These are phyloP conservation scores for Dittrichia graveolens DNA, from an alignment of 129 eudicot genomes.

Conservation along the genomic window DNA sequence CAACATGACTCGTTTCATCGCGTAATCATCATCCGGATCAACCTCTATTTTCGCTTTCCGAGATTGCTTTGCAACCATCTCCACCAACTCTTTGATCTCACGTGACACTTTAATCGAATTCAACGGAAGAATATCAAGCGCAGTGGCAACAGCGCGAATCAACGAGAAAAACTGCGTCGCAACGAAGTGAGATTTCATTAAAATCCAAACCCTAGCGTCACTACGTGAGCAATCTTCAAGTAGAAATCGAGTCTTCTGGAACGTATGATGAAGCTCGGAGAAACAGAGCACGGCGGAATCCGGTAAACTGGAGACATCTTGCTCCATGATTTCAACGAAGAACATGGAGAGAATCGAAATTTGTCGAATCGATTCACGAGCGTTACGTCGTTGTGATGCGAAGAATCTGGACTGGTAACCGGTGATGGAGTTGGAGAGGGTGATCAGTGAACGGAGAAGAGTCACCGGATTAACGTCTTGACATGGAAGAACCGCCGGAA, in stretches of 20 bases:
- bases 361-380: conserved; percentile 64
- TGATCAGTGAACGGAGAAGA: conserved; percentile 62
- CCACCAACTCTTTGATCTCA: conserved; percentile 65
- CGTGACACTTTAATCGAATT: conserved; percentile 29
- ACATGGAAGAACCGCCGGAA: conserved; percentile 82
- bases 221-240: conserved; percentile 62
- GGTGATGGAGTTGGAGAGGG: conserved; percentile 46
- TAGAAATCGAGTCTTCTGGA: conserved; percentile 58
- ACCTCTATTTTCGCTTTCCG: conserved; percentile 49
- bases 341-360: conserved; percentile 50
- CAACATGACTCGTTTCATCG: conserved; percentile 51
- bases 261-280: conserved; percentile 66
- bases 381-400: conserved; percentile 49
- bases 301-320: conserved; percentile 6
- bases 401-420: conserved; percentile 35
- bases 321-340: conserved; percentile 52
- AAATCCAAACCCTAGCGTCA: conserved; percentile 49
- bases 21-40: conserved; percentile 54
- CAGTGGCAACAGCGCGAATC: conserved; percentile 51
- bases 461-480: conserved; percentile 61
- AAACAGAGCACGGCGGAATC: conserved; percentile 51
- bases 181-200: conserved; percentile 60
- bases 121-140: conserved; percentile 73
- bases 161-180: conserved; percentile 50
- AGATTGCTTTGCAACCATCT: conserved; percentile 63